Evolutionary conservation across 495 filamentous ascomycete species (phyloP), one percentile per base, ranked within the genome.

Genomic region (Penicillium fimorum): DNA sequence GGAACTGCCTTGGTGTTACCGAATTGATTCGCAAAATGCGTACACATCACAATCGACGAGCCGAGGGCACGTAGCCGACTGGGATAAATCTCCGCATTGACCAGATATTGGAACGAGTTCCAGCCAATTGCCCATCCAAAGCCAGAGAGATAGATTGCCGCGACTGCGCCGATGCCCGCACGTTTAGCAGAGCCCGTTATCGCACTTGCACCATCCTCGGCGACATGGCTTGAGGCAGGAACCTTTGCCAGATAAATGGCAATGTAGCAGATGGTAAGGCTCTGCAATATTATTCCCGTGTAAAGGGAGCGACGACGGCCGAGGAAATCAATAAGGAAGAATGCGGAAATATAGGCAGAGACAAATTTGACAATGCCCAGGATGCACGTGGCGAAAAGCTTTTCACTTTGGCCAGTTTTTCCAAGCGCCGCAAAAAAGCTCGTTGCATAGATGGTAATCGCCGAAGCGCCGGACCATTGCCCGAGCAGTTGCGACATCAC

Each of bases 81-180:
- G 0, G 83, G 83, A 62, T 82, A 88, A 17, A 88, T 77, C 63
- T 88, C 85, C 3, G 83, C 79, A 49, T 82, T 85, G 49, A 87
- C 73, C 5, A 88, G 74, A 60, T 85, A 88, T 53, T 84, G 84
- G 65, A 86, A 82, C 3, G 69, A 73, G 52, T 85, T 85, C 82
- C 83, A 87, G 24, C 84, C 83, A 8, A 85, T 62, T 0, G 82
- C 80, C 82, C 83, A 87, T 3, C 50, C 50, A 43, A 52, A 52
- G 9, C 50, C 50, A 18, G 50, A 52, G 22, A 52, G 38, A 29
- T 52, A 52, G 17, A 52, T 52, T 1, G 50, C 50, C 10, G 50
- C 50, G 17, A 52, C 27, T 2, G 50, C 50, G 4, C 37, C 50
- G 12, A 52, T 41, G 10, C 50, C 50, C 2, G 50, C 50, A 6